phyloP scores from a whole-genome alignment of 1,284 basidiomycete species.

The Butyriboletus pseudospeciosus region DNA sequence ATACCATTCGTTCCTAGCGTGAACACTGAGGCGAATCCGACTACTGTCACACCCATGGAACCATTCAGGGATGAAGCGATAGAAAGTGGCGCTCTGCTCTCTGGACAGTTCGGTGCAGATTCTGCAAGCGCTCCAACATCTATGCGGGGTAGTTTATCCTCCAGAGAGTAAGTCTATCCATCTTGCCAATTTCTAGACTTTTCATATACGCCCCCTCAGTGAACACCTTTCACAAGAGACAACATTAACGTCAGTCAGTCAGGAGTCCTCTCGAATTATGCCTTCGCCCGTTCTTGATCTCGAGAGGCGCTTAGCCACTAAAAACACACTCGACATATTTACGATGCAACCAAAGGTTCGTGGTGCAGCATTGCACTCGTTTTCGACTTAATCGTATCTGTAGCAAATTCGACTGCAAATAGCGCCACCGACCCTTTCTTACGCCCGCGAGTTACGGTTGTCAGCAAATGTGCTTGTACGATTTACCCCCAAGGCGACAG shows the following conservation, averaged over 20 bases:
- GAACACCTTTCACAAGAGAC: slow-evolving; percentile 60
- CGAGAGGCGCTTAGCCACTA: slow-evolving; percentile 76
- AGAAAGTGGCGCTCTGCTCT: slow-evolving; percentile 10
- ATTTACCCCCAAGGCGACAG: slow-evolving; percentile 76
- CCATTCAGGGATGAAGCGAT: neutral
- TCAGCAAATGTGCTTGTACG: slow-evolving; percentile 73
- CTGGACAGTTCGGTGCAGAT: slow-evolving; percentile 30
- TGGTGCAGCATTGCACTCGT: slow-evolving; percentile 2
- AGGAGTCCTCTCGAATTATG: slow-evolving; percentile 46
- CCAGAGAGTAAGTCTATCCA: slow-evolving; percentile 48
- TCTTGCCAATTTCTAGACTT: neutral
- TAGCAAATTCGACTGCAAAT: slow-evolving; percentile 92
- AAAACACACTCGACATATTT: slow-evolving; percentile 88
- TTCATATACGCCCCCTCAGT: slow-evolving; percentile 30
- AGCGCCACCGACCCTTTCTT: slow-evolving; percentile 74
- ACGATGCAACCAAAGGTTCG: slow-evolving; percentile 90
- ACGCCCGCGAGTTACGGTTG: slow-evolving; percentile 73
- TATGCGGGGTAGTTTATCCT: slow-evolving; percentile 47
- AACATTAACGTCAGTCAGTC: slow-evolving; percentile 49
- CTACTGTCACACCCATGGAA: slow-evolving; percentile 45
- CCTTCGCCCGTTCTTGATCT: slow-evolving; percentile 68
- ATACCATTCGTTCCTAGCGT: slow-evolving; percentile 27
- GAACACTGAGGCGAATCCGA: slow-evolving; percentile 40
- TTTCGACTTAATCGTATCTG: slow-evolving; percentile 13
- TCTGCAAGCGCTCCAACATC: slow-evolving; percentile 47